A percentile compares a stretch with the other conserved stretches of the same genome.
phyloP scores from a whole-genome alignment of 2,329 filamentous ascomycete species.

The Botrytis hyacinthi region DNA sequence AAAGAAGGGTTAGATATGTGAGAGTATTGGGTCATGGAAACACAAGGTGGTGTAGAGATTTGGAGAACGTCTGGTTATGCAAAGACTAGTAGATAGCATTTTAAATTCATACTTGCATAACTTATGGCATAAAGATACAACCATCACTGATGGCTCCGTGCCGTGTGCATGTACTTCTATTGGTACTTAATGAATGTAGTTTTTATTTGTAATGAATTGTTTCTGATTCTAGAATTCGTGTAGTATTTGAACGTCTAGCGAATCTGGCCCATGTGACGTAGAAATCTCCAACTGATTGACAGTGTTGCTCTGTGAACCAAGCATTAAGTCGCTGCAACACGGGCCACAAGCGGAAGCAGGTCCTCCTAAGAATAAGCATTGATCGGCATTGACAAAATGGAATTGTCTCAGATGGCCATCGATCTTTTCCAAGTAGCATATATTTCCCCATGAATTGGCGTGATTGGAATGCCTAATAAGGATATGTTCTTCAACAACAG shows the following conservation, averaged over 20 bases:
- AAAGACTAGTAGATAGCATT: background rate
- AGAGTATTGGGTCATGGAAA: background rate
- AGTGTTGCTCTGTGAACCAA: background rate
- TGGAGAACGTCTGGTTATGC: background rate
- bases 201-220: background rate
- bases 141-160: background rate
- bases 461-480: background rate
- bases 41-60: background rate
- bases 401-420: background rate
- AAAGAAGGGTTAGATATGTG: background rate
- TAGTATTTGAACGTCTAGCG: background rate
- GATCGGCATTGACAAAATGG: background rate
- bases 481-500: background rate
- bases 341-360: background rate
- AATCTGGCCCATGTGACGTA: background rate
- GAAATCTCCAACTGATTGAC: background rate
- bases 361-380: background rate
- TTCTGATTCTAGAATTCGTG: background rate
- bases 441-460: background rate
- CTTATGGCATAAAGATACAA: background rate
- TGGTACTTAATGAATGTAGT: background rate
- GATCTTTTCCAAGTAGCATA: background rate
- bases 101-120: background rate
- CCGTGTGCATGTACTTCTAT: background rate
- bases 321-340: background rate